These are phyloP conservation scores for Glutinoglossum americanum DNA, from an alignment of 495 filamentous ascomycete genomes.

Conservation along the genomic window DNA sequence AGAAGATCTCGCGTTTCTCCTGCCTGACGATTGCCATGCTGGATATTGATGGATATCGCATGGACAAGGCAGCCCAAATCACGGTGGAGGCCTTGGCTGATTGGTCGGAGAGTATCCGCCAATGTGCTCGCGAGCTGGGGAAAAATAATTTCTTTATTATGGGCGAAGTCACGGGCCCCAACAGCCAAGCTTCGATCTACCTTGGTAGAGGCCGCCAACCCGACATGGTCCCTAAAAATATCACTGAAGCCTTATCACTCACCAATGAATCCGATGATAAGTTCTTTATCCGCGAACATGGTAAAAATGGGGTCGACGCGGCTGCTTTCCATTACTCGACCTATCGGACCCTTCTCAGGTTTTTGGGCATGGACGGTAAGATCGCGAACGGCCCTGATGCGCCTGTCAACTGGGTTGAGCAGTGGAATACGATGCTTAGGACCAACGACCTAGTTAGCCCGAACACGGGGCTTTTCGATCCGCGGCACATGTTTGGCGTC, in stretches of 20 bases:
- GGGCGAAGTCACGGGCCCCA: conserved; percentile 43
- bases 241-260: conserved; percentile 25
- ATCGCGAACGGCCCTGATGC: conserved; percentile 37
- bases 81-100: conserved; percentile 41
- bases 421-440: conserved; percentile 37
- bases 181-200: conserved; percentile 41
- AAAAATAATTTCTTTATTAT: conserved; percentile 45
- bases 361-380: conserved; percentile 42
- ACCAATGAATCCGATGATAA: conserved; percentile 21
- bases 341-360: conserved; percentile 45
- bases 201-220: conserved; percentile 43
- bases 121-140: conserved; percentile 31
- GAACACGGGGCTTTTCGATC: conserved; percentile 45
- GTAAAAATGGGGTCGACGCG: conserved; percentile 37
- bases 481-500: conserved; percentile 46
- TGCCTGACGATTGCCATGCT: conserved; percentile 41
- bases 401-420: conserved; percentile 36
- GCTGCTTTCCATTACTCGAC: conserved; percentile 51
- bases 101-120: conserved; percentile 29
- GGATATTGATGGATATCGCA: conserved; percentile 50
- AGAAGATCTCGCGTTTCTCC: conserved; percentile 38
- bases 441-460: conserved; percentile 46
- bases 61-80: conserved; percentile 46
- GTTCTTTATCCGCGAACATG: conserved; percentile 34
- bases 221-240: conserved; percentile 23